Evolutionary conservation across 2,329 filamentous ascomycete genomes (phyloP), one percentile per base, ranked within the genome.

Genomic region (Cytospora mali): DNA sequence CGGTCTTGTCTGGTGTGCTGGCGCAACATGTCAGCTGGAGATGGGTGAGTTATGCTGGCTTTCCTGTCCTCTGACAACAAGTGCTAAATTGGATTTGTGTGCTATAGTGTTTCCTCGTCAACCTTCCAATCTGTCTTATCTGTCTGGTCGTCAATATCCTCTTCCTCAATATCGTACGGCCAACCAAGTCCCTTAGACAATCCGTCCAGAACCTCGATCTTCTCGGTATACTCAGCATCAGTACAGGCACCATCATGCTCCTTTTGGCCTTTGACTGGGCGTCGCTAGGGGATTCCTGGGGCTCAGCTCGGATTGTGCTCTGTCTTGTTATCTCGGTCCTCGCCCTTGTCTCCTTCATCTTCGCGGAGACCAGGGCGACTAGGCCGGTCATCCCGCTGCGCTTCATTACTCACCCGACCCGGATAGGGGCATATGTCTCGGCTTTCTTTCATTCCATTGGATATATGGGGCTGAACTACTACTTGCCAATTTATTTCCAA

Each of bases 401-500:
- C 27, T 62, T 62, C 61, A 55, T 62, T 18, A 62, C 55, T 4
- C 61, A 62, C 18, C 55, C 55, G 18, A 62, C 61, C 29, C 33
- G 61, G 33, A 60, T 62, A 33, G 61, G 61, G 9, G 55, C 61
- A 0, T 62, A 62, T 21, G 35, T 46, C 18, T 35, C 55, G 1
- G 39, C 49, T 3, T 62, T 62, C 50, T 51, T 62, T 23, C 61
- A 62, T 2, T 33, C 61, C 2, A 28, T 62, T 0, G 61, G 14
- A 3, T 62, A 62, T 11, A 58, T 57, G 54, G 59, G 59, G 6
- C 39, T 61, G 3, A 61, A 61, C 16, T 61, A 62, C 33, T 70
- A 69, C 54, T 61, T 73, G 23, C 72, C 73, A 10, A 70, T 74
- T 25, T 74, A 72, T 56, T 74, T 74, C 61, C 72, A 75, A 62